Conservation (phyloP, 179 eudicot species). For the Amaranthus tricolor region DNA sequence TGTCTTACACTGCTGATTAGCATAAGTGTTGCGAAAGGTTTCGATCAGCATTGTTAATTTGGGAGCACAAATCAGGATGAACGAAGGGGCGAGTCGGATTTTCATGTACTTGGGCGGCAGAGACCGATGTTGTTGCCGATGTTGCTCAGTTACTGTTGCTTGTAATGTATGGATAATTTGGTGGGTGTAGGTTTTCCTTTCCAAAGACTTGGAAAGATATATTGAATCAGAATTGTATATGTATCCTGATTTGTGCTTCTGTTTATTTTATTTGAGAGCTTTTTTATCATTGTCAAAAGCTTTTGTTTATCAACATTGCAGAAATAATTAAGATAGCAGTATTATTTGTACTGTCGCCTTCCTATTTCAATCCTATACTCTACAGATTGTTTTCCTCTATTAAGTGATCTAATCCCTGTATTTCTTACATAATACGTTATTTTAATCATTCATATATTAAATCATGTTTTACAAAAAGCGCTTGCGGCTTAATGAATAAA, state of each 20-base stretch:
- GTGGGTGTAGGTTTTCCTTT: background rate
- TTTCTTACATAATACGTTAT: too few species aligned
- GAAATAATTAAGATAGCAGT: too few species aligned
- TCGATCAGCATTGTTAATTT: background rate
- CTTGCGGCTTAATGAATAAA: too few species aligned
- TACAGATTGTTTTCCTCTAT: too few species aligned
- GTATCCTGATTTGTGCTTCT: background rate
- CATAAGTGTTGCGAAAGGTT: background rate
- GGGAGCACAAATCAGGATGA: slow-evolving; percentile 5
- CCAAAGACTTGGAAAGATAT: background rate
- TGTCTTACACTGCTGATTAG: slow-evolving; percentile 6
- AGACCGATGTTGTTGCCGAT: background rate
- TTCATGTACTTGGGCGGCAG: slow-evolving; percentile 7
- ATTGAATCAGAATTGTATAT: background rate
- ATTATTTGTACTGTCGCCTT: too few species aligned
- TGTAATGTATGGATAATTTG: background rate
- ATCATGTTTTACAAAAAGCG: too few species aligned
- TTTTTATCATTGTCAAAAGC: background rate
- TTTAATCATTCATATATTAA: too few species aligned
- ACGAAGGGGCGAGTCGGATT: background rate
- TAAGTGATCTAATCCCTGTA: too few species aligned
- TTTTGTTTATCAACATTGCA: background rate
- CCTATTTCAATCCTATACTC: too few species aligned
- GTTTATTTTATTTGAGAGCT: background rate
- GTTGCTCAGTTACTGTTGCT: background rate